Conservation (phyloP, 1,284 basidiomycete genomes). For the Irpex sp. region DNA sequence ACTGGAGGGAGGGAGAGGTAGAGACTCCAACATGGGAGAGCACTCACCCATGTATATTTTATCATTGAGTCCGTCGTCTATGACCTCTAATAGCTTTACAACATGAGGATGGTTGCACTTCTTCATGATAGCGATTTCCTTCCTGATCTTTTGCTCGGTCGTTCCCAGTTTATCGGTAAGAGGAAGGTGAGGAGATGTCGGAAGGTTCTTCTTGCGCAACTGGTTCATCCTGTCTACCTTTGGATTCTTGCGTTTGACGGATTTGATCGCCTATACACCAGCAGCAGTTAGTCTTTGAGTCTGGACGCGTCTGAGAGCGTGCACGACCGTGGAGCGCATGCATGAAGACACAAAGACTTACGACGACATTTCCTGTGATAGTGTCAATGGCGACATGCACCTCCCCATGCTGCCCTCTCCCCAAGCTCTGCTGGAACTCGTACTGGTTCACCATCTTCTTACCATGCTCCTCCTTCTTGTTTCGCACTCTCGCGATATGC, state of each 20-base stretch:
- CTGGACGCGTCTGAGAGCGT: not conserved
- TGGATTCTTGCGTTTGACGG: conserved; percentile 61
- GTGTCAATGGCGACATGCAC: conserved; percentile 72
- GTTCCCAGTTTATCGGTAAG: conserved; percentile 62
- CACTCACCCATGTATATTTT: conserved; percentile 91
- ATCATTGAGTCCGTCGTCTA: conserved; percentile 88
- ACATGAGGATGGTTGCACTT: conserved; percentile 91
- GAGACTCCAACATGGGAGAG: conserved; percentile 1
- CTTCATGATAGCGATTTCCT: conserved; percentile 98
- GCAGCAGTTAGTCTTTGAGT: not conserved
- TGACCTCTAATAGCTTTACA: conserved; percentile 90
- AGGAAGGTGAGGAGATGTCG: conserved; percentile 44
- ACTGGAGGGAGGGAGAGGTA: conserved; percentile 17
- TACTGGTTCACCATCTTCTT: conserved; percentile 77
- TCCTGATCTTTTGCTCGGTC: conserved; percentile 78
- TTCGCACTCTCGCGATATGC: not conserved
- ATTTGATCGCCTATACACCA: conserved; percentile 73
- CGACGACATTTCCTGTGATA: conserved; percentile 29
- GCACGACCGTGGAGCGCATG: not conserved
- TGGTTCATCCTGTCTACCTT: conserved; percentile 53
- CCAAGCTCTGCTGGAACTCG: conserved; percentile 64
- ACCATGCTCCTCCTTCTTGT: conserved; percentile 16
- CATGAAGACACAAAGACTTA: conserved; percentile 9
- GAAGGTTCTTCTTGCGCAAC: conserved; percentile 50
- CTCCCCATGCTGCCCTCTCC: conserved; percentile 80